phyloP scores from a whole-genome alignment of 495 filamentous ascomycete species.

The Alectoria sarmentosa region DNA sequence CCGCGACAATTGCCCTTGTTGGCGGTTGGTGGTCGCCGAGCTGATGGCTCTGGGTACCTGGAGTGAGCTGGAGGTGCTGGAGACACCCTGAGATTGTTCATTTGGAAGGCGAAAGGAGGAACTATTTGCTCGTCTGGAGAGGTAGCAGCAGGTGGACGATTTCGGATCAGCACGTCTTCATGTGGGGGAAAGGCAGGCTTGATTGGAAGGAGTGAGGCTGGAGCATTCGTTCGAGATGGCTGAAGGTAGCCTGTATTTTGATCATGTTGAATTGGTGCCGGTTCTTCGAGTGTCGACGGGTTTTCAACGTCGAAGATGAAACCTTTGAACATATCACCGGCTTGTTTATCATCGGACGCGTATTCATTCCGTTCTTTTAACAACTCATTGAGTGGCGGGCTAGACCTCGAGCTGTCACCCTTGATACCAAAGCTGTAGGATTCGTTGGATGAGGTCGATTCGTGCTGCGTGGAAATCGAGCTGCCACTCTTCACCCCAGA shows the following conservation, averaged over 20 bases:
- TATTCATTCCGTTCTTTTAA: not conserved
- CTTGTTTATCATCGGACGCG: conserved; percentile 22
- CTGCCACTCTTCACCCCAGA: conserved; percentile 61
- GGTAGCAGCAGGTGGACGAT: conserved; percentile 36
- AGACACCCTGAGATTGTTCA: conserved; percentile 25
- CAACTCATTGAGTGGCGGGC: conserved; percentile 33
- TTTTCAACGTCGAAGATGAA: conserved; percentile 25
- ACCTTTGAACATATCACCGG: conserved; percentile 37
- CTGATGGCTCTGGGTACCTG: conserved; percentile 27
- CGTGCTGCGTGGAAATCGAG: conserved; percentile 56
- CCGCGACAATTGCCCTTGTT: conserved; percentile 75
- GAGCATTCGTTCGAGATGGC: not conserved
- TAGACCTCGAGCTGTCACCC: conserved; percentile 67
- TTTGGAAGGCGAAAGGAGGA: conserved; percentile 26
- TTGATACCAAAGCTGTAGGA: conserved; percentile 56
- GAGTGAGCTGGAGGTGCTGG: conserved; percentile 26
- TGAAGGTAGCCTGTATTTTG: not conserved
- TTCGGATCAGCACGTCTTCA: conserved; percentile 47
- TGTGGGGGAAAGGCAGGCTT: conserved; percentile 1
- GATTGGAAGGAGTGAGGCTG: not conserved
- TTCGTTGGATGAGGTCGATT: conserved; percentile 50
- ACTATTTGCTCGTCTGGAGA: conserved; percentile 28
- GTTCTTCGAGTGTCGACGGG: conserved; percentile 1
- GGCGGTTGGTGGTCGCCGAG: conserved; percentile 28
- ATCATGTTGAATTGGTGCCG: not conserved